Percentiles rank a stretch among this genome's conserved stretches.
These are phyloP conservation scores for Psilocybe azurescens DNA, from an alignment of 768 basidiomycete genomes.

Conservation along the genomic window DNA sequence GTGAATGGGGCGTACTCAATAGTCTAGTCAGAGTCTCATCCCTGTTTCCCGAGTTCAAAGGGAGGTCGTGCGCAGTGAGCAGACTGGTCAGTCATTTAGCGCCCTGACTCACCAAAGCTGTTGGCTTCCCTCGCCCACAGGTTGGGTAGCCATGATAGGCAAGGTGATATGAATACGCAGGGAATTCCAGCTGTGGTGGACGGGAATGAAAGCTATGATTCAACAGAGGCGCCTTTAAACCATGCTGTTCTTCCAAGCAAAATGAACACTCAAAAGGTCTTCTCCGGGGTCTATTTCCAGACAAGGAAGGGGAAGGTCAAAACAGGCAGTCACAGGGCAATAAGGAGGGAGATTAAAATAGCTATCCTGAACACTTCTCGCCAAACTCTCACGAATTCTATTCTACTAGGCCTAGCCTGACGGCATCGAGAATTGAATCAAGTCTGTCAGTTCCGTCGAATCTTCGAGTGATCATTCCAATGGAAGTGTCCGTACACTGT, in stretches of 20 bases:
- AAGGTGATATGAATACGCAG: slow-evolving; percentile 32
- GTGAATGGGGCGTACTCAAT: slow-evolving; percentile 47
- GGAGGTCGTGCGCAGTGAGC: slow-evolving; percentile 11
- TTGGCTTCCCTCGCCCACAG: slow-evolving; percentile 62
- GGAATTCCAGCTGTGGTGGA: slow-evolving; percentile 36
- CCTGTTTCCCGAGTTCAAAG: slow-evolving; percentile 41
- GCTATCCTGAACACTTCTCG: slow-evolving; percentile 35
- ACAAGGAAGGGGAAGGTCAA: slow-evolving; percentile 50
- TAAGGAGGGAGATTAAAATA: slow-evolving; percentile 44
- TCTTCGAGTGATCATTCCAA: slow-evolving; percentile 18
- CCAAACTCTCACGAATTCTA: slow-evolving; percentile 46
- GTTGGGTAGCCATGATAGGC: slow-evolving; percentile 60
- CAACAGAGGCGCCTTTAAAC: slow-evolving; percentile 49
- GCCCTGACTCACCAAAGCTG: slow-evolving; percentile 63
- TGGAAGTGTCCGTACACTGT: slow-evolving; percentile 11
- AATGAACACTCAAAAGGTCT: slow-evolving; percentile 58
- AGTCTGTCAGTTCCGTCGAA: slow-evolving; percentile 26
- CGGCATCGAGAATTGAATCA: slow-evolving; percentile 29
- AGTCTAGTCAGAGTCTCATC: slow-evolving; percentile 69
- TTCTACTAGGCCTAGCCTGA: slow-evolving; percentile 26
- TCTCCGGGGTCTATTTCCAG: slow-evolving; percentile 61
- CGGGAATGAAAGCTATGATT: slow-evolving; percentile 47
- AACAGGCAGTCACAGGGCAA: slow-evolving; percentile 45
- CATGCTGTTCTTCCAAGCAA: slow-evolving; percentile 45
- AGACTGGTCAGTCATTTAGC: slow-evolving; percentile 11